A percentile compares a stretch with the other conserved stretches of the same genome.
Evolutionary conservation across 352 stramenopile species (phyloP).

Genomic region (Globisporangium spiculum): DNA sequence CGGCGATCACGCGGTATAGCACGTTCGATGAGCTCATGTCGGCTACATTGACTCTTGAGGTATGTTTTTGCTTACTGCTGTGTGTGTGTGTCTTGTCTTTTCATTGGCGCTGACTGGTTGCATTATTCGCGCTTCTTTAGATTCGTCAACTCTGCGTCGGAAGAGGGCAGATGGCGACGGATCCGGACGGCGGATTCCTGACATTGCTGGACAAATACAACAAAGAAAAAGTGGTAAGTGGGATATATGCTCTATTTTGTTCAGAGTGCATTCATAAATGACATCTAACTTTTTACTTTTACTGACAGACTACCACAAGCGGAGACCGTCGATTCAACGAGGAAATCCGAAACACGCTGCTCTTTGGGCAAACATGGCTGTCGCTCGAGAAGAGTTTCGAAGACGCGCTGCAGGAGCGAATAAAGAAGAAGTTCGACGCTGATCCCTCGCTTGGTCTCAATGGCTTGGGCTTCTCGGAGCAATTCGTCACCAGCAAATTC

Average conservation of each 20-base stretch:
- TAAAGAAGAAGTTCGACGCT: slow-evolving; percentile 72
- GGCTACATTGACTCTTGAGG: slow-evolving; percentile 82
- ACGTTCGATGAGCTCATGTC: slow-evolving; percentile 91
- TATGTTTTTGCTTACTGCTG: slow-evolving; percentile 18
- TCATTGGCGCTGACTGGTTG: neutral
- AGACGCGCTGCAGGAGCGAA: slow-evolving; percentile 82
- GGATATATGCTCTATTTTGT: neutral
- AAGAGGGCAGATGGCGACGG: slow-evolving; percentile 80
- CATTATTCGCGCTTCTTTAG: slow-evolving; percentile 22
- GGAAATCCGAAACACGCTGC: slow-evolving; percentile 79
- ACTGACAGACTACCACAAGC: slow-evolving; percentile 28
- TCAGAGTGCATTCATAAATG: too few relatives aligned
- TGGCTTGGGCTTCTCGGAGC: slow-evolving; percentile 57
- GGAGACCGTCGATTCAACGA: slow-evolving; percentile 67
- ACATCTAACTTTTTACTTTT: slow-evolving; percentile 16
- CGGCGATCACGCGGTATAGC: slow-evolving; percentile 83
- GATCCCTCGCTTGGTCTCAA: slow-evolving; percentile 40
- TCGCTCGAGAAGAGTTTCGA: slow-evolving; percentile 89
- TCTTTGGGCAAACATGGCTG: slow-evolving; percentile 88
- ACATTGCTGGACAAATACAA: slow-evolving; percentile 85
- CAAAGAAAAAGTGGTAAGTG: slow-evolving; percentile 57
- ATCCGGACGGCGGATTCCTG: slow-evolving; percentile 80
- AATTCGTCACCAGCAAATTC: slow-evolving; percentile 84
- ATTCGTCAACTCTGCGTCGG: slow-evolving; percentile 79
- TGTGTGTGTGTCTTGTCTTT: neutral